Evolutionary conservation across 805 yeast genomes (phyloP).

Genomic region (Candida andamanensis): DNA sequence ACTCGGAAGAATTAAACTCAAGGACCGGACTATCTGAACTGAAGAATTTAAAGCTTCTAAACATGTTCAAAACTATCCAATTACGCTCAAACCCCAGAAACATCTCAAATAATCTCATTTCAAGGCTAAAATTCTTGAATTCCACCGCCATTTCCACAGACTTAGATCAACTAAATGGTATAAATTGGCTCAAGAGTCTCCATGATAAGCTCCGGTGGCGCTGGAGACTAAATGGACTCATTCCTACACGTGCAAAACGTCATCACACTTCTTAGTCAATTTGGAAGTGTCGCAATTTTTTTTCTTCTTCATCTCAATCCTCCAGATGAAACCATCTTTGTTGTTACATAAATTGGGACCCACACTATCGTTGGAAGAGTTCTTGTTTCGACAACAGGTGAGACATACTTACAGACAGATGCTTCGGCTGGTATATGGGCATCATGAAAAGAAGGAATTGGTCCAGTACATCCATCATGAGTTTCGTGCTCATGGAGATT

Average conservation of each 20-base stretch:
- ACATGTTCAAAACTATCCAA: slow-evolving; percentile 12
- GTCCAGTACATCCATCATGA: slow-evolving; percentile 28
- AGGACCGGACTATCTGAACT: slow-evolving; percentile 5
- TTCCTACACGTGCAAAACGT: too few species aligned
- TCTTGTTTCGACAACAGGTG: slow-evolving; percentile 32
- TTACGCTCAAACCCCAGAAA: slow-evolving; percentile 7
- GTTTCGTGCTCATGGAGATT: slow-evolving; percentile 27
- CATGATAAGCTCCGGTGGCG: slow-evolving; percentile 18
- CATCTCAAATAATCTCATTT: slow-evolving; percentile 12
- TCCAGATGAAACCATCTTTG: slow-evolving; percentile 4
- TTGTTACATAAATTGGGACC: slow-evolving; percentile 7
- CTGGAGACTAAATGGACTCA: slow-evolving; percentile 19
- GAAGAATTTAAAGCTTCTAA: slow-evolving; percentile 11
- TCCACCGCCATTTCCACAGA: slow-evolving; percentile 4
- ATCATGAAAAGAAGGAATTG: slow-evolving; percentile 33
- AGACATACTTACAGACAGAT: slow-evolving; percentile 29
- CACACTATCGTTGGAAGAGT: slow-evolving; percentile 32
- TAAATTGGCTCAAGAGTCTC: slow-evolving; percentile 13
- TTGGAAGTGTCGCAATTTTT: not conserved
- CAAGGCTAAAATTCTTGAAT: slow-evolving; percentile 10
- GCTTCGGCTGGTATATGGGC: slow-evolving; percentile 27
- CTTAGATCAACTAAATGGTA: slow-evolving; percentile 1
- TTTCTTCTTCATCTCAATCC: too few species aligned
- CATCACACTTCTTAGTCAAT: slow-evolving; percentile 1
- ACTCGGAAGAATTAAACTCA: slow-evolving; percentile 2